Evolutionary conservation across 495 filamentous ascomycete species (phyloP), one percentile per base, ranked within the genome.

Genomic region (Aspergillus steynii): DNA sequence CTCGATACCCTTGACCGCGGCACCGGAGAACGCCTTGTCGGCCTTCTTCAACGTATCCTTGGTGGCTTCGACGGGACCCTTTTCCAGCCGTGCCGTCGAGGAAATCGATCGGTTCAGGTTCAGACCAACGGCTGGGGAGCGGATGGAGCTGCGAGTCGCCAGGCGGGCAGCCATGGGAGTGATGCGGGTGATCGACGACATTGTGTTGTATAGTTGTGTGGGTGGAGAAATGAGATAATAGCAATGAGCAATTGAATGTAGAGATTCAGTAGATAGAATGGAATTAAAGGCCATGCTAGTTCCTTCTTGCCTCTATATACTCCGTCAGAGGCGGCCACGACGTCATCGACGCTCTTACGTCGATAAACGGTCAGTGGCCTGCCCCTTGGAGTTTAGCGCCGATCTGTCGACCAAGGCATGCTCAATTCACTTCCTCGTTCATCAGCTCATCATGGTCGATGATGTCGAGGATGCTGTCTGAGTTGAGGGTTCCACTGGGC

Each of bases 1-100:
- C 69, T 88, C 79, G 61, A 88, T 87, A 27, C 86, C 85, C 77
- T 84, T 84, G 4, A 87, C 81, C 10, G 80, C 81, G 0, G 71
- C 80, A 68, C 84, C 75, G 1, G 83, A 78, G n/a, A 85, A 73
- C 4, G 71, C 72, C 54, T 78, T 71, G 67, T 88, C 84, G 25
- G 82, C 83, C 53, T 74, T 76, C 73, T 88, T 83, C 25, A 82
- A 64, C 0, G 83, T 80, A 32, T 86, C 83, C 71, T 86, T 87
- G 55, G 78, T 78, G 1, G 74, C 63, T 28, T 86, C 83, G 12
- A 82, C 61, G 37, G 80, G 71, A 1, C 76, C 72, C 63, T 71
- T 73, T 46, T 74, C 53, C 31, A 56, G 54, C 47, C 60, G 59
- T 10, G 70, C 58, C 12, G 71, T 75, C 6, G 70, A 70, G n/a